Conservation (phyloP, 345 rosid species). For the Citrus sinensis region DVS_A1.0 CM039163.1:42165501-42166000, state of each 20-base stretch:
- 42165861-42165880: not conserved
- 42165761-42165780: slow-evolving; percentile 88
- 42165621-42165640: not conserved
- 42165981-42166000: not conserved
- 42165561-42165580: slow-evolving; percentile 49
- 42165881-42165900: not conserved
- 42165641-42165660: not conserved
- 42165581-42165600: slow-evolving; percentile 83
- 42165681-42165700: slow-evolving; percentile 74
- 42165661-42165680: slow-evolving; percentile 12
- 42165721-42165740: slow-evolving; percentile 93
- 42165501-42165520: slow-evolving; percentile 52
- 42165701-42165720: slow-evolving; percentile 81
- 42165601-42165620: slow-evolving; percentile 50
- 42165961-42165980: not conserved
- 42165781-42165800: slow-evolving; percentile 92
- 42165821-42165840: not conserved
- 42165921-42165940: not conserved
- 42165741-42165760: slow-evolving; percentile 98
- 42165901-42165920: not conserved
- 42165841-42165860: not conserved
- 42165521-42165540: slow-evolving; percentile 45
- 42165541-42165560: slow-evolving; percentile 42
- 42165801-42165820: slow-evolving; percentile 50
- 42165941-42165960: not conserved